phyloP scores from a whole-genome alignment of 2,329 filamentous ascomycete species.

The Plectosphaerella cucumerina region DNA sequence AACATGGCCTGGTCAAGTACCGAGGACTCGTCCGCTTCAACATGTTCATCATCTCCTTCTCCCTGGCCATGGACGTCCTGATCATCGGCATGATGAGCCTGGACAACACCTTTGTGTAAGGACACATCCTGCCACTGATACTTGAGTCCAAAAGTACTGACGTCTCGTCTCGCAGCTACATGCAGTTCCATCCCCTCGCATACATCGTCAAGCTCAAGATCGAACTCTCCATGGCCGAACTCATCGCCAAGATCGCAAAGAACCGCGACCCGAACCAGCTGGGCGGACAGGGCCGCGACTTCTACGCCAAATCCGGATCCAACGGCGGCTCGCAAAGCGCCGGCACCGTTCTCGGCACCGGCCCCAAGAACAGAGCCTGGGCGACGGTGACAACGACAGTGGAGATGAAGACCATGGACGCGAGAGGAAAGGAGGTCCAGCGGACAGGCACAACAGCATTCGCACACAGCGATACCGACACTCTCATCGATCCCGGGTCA shows the following conservation, averaged over 20 bases:
- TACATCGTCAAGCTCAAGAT: constrained; percentile 9
- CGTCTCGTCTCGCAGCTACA: constrained; percentile 1
- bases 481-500: neutral
- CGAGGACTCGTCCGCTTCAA: constrained; percentile 44
- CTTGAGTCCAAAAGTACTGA: neutral
- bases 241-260: constrained; percentile 18
- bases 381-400: constrained; percentile 7
- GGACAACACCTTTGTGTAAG: constrained; percentile 6
- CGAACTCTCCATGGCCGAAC: constrained; percentile 7
- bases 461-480: neutral
- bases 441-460: neutral
- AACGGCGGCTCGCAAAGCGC: neutral
- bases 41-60: constrained; percentile 41
- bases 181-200: constrained; percentile 9
- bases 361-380: constrained; percentile 1
- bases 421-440: neutral
- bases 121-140: neutral
- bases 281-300: neutral
- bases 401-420: constrained; percentile 8
- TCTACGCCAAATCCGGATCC: neutral
- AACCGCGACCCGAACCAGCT: neutral
- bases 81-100: constrained; percentile 8
- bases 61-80: constrained; percentile 35
- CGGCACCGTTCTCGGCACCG: neutral
- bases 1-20: constrained; percentile 44